Percentiles rank a stretch among this genome's conserved stretches.
phyloP scores from a whole-genome alignment of 768 basidiomycete genomes.

The Mycena capillaripes region DNA sequence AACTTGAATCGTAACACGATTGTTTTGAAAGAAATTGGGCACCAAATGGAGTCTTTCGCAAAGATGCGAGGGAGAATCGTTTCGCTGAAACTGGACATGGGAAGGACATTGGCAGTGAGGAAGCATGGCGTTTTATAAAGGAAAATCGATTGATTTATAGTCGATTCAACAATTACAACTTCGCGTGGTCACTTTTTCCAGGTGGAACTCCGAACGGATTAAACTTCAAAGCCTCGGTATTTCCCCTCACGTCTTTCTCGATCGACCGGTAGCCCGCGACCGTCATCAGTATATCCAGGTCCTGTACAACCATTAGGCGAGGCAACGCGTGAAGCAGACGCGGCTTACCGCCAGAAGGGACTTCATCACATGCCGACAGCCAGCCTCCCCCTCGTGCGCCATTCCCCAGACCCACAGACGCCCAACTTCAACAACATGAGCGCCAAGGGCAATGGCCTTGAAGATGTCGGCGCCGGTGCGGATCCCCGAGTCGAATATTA shows the following conservation, averaged over 20 bases:
- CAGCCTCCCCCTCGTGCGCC: constrained; percentile 64
- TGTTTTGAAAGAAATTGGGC: too few relatives aligned
- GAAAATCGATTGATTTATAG: too few relatives aligned
- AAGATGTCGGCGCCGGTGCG: constrained; percentile 66
- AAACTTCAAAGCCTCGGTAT: constrained; percentile 49
- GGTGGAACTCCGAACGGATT: constrained; percentile 51
- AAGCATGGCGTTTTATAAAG: too few relatives aligned
- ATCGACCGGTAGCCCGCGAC: constrained; percentile 56
- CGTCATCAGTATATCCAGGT: constrained; percentile 60
- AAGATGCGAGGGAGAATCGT: too few relatives aligned
- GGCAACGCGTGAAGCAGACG: background rate
- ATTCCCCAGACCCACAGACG: constrained; percentile 66
- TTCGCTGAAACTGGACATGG: too few relatives aligned
- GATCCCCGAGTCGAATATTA: constrained; percentile 69
- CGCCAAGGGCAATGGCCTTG: constrained; percentile 70
- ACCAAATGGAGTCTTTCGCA: too few relatives aligned
- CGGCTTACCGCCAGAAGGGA: constrained; percentile 56
- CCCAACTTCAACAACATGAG: constrained; percentile 66
- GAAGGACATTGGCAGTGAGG: too few relatives aligned
- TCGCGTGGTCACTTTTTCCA: constrained; percentile 47
- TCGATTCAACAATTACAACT: constrained; percentile 35
- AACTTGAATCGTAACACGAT: too few relatives aligned
- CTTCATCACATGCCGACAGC: constrained; percentile 69
- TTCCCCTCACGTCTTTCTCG: constrained; percentile 46
- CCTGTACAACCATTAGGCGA: constrained; percentile 34